Conservation (phyloP, 768 basidiomycete genomes). For the Leccinum disarticulatum region DNA sequence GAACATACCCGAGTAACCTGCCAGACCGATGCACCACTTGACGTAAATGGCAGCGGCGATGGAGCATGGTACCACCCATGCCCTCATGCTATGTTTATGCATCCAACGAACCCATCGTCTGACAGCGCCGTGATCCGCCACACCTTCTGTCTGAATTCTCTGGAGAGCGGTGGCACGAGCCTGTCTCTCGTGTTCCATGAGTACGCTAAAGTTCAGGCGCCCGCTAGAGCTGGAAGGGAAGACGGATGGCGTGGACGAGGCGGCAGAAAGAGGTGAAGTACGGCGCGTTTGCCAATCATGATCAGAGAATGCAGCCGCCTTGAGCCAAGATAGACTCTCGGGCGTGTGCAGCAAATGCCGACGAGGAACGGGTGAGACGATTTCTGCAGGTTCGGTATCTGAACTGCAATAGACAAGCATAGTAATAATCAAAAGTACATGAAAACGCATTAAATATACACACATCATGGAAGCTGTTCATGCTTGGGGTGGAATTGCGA, state of each 20-base stretch:
- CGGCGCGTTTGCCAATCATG: constrained; percentile 41
- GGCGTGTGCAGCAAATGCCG: constrained; percentile 61
- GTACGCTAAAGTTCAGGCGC: constrained; percentile 43
- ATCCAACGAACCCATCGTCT: constrained; percentile 77
- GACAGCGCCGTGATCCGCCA: constrained; percentile 43
- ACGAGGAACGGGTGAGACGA: constrained; percentile 65
- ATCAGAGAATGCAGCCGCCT: constrained; percentile 42
- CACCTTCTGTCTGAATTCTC: constrained; percentile 15
- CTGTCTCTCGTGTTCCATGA: constrained; percentile 37
- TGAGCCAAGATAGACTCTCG: constrained; percentile 63
- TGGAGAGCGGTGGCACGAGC: constrained; percentile 14
- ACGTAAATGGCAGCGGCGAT: constrained; percentile 55
- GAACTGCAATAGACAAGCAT: constrained; percentile 10
- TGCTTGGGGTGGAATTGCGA: constrained; percentile 14
- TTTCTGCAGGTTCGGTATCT: constrained; percentile 40
- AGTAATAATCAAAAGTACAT: not conserved
- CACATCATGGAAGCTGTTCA: constrained; percentile 21
- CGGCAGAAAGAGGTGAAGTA: constrained; percentile 43
- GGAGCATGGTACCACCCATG: constrained; percentile 57
- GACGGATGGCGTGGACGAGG: constrained; percentile 29
- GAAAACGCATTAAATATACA: not conserved
- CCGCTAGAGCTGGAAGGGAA: constrained; percentile 22
- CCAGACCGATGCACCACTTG: constrained; percentile 71
- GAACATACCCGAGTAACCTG: constrained; percentile 77
- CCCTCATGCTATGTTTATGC: constrained; percentile 62